A percentile compares a stretch with the other conserved stretches of the same genome.
Conservation (phyloP, 345 rosid genomes). For the Rhodamnia argentea region DNA sequence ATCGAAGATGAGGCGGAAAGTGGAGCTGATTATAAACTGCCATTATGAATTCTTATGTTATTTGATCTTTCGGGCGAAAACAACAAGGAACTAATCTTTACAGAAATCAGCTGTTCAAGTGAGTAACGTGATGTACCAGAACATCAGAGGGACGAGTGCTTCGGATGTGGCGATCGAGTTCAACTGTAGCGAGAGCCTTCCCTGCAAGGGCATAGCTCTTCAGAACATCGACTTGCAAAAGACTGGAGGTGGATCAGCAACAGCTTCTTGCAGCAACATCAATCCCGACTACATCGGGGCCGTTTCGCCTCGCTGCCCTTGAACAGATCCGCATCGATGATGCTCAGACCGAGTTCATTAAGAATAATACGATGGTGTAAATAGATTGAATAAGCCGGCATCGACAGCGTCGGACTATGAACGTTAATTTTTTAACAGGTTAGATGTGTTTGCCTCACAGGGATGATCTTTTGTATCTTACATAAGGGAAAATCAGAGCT, state of each 20-base stretch:
- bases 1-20: not conserved
- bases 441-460: not conserved
- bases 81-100: not conserved
- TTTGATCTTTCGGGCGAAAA: not conserved
- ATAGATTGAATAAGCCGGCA: not conserved
- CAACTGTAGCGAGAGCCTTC: conserved; percentile 49
- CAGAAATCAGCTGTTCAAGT: conserved; percentile 66
- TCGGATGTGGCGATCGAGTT: conserved; percentile 54
- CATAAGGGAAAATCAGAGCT: not conserved
- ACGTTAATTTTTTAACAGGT: not conserved
- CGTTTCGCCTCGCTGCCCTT: conserved; percentile 48
- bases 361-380: not conserved
- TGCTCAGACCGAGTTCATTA: not conserved
- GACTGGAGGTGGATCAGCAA: conserved; percentile 7
- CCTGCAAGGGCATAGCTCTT: conserved; percentile 56
- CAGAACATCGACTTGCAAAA: conserved; percentile 29
- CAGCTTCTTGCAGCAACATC: conserved; percentile 50
- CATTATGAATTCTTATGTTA: not conserved
- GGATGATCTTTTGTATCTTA: not conserved
- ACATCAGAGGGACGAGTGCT: conserved; percentile 71
- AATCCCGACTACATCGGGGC: conserved; percentile 19
- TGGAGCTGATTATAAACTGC: not conserved
- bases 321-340: not conserved
- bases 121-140: conserved; percentile 51
- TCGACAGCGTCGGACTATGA: not conserved